Evolutionary conservation across 2,329 filamentous ascomycete species (phyloP).

Genomic region (Microsporum ferrugineum): DNA sequence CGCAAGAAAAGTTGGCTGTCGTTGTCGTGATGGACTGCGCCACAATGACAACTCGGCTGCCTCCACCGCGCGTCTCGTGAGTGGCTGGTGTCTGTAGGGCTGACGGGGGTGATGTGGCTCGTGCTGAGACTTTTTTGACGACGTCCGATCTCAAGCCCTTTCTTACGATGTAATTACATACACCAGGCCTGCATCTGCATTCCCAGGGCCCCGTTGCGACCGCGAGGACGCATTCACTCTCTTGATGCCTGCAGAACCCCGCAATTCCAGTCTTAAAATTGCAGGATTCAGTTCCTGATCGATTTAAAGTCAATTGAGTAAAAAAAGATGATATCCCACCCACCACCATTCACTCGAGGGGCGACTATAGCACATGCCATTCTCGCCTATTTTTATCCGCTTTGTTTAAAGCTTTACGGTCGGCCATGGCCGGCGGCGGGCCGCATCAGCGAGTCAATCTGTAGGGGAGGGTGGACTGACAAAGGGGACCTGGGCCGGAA

Average conservation of each 20-base stretch:
- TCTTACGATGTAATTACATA: background rate
- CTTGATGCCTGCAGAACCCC: background rate
- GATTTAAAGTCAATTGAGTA: background rate
- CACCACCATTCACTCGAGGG: background rate
- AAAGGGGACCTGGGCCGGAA: background rate
- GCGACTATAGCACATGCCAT: background rate
- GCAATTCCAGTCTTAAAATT: background rate
- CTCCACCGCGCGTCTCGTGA: background rate
- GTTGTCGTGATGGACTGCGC: background rate
- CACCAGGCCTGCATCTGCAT: background rate
- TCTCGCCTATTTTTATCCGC: background rate
- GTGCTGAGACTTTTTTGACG: background rate
- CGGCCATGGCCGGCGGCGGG: background rate
- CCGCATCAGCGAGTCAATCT: background rate
- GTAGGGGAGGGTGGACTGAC: background rate
- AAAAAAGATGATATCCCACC: background rate
- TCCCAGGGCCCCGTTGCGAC: background rate
- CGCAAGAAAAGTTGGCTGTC: background rate
- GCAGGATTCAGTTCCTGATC: background rate
- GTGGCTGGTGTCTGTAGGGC: conserved; percentile 1
- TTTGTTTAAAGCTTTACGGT: background rate
- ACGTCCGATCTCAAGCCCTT: background rate
- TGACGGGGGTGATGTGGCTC: background rate
- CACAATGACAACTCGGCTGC: background rate
- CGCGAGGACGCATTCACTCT: background rate